These are phyloP conservation scores for Paramecium sonneborni DNA, from an alignment of 73 alveolate species.

Conservation along the genomic window DNA sequence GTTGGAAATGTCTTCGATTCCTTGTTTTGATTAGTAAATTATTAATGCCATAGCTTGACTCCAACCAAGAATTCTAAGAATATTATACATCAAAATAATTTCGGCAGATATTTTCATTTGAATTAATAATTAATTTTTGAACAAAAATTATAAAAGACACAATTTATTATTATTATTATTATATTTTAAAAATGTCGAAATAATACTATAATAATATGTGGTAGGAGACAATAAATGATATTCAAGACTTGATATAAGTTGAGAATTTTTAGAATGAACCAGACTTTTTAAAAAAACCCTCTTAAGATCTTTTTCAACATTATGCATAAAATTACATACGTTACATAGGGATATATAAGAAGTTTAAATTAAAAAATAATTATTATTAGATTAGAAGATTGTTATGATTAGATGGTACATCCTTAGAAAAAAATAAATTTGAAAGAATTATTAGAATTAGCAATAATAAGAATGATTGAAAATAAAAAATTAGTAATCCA, in stretches of 20 bases:
- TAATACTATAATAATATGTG: constrained; percentile 75
- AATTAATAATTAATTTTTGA: not conserved
- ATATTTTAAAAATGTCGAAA: not conserved
- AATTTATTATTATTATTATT: not conserved
- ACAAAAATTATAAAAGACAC: not conserved
- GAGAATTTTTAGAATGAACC: not conserved
- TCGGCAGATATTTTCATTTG: not conserved
- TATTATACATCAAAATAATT: not conserved
- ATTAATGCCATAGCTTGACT: not conserved
- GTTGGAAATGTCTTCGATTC: not conserved
- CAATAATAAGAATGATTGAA: constrained; percentile 86
- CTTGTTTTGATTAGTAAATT: not conserved
- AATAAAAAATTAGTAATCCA: constrained; percentile 75
- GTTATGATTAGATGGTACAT: constrained; percentile 99
- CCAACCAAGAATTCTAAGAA: constrained; percentile 2
- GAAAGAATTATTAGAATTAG: constrained; percentile 90
- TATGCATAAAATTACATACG: constrained; percentile 95
- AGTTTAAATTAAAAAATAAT: not conserved
- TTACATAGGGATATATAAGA: constrained; percentile 93
- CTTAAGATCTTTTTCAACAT: constrained; percentile 86
- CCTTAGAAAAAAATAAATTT: constrained; percentile 97
- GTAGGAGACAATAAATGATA: constrained; percentile 91
- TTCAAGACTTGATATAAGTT: constrained; percentile 11
- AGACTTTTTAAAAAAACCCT: not conserved
- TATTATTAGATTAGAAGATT: constrained; percentile 84